Conservation (phyloP, 768 basidiomycete species). For the Leccinum rimulosum region DNA sequence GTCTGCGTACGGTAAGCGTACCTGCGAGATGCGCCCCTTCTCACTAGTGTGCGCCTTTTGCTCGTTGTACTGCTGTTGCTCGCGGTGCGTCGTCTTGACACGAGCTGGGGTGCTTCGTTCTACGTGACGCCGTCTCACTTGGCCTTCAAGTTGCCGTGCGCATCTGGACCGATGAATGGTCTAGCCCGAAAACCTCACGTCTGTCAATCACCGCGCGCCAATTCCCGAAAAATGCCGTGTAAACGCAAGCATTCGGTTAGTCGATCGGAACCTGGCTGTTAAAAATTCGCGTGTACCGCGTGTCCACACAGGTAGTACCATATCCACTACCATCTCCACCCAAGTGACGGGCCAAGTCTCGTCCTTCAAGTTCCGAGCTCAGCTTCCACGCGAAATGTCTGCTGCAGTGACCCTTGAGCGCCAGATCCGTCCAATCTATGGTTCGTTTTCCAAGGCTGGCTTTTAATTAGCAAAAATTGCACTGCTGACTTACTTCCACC, state of each 20-base stretch:
- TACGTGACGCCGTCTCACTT: too few relatives aligned
- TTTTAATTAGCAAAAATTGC: background rate
- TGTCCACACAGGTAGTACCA: constrained; percentile 3
- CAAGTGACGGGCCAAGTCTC: background rate
- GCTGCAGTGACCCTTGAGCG: constrained; percentile 61
- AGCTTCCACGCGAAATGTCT: constrained; percentile 40
- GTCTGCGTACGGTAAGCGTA: too few relatives aligned
- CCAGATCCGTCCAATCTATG: constrained; percentile 84
- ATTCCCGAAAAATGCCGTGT: constrained; percentile 20
- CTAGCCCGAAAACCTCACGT: background rate
- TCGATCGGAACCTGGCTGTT: constrained; percentile 7
- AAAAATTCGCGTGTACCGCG: constrained; percentile 25
- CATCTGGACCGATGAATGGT: background rate
- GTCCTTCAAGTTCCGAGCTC: background rate
- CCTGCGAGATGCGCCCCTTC: too few relatives aligned
- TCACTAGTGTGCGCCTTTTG: too few relatives aligned
- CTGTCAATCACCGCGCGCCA: constrained; percentile 18
- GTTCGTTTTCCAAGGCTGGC: constrained; percentile 38
- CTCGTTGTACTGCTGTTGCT: too few relatives aligned
- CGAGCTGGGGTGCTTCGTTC: too few relatives aligned
- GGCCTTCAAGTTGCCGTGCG: too few relatives aligned
- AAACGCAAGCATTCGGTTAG: constrained; percentile 27
- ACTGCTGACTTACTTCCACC: constrained; percentile 6
- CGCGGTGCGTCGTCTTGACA: too few relatives aligned
- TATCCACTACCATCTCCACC: background rate